These are phyloP conservation scores for Aspergillus affinis DNA, from an alignment of 495 filamentous ascomycete genomes.

Conservation along the genomic window DNA sequence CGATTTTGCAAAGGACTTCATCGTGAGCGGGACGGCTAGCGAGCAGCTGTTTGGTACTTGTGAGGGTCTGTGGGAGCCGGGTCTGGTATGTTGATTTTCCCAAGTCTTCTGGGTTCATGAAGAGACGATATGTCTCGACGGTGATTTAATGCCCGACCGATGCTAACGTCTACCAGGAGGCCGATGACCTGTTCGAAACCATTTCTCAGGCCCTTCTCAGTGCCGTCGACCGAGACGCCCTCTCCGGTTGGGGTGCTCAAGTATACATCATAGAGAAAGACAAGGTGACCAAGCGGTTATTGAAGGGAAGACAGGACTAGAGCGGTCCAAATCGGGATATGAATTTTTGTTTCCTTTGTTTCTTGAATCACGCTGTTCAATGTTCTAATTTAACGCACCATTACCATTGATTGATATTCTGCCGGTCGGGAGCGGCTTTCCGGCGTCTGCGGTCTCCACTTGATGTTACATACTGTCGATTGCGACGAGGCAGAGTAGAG, in stretches of 20 bases:
- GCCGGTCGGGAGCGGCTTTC: conserved; percentile 26
- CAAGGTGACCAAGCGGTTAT: conserved; percentile 96
- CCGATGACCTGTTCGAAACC: conserved; percentile 97
- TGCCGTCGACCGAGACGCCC: conserved; percentile 91
- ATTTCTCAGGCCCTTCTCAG: conserved; percentile 96
- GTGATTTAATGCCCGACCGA: background rate
- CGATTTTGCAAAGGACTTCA: conserved; percentile 99
- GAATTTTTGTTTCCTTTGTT: conserved; percentile 10
- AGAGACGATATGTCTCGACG: background rate
- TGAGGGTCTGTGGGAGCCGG: conserved; percentile 96
- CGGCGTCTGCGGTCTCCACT: conserved; percentile 34
- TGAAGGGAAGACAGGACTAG: conserved; percentile 85
- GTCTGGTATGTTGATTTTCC: conserved; percentile 65
- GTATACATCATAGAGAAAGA: conserved; percentile 99
- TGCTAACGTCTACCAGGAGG: conserved; percentile 49
- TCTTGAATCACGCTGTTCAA: conserved; percentile 11
- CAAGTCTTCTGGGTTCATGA: background rate
- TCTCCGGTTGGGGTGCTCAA: conserved; percentile 97
- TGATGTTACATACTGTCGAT: conserved; percentile 25
- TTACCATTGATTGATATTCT: conserved; percentile 15
- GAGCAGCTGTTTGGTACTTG: conserved; percentile 99
- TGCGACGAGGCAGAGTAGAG: conserved; percentile 5
- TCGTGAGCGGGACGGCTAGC: conserved; percentile 92
- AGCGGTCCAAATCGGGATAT: conserved; percentile 9
- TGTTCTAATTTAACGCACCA: conserved; percentile 14